Conservation (phyloP, 2,329 filamentous ascomycete genomes). For the Penicillium verrucosum region DNA sequence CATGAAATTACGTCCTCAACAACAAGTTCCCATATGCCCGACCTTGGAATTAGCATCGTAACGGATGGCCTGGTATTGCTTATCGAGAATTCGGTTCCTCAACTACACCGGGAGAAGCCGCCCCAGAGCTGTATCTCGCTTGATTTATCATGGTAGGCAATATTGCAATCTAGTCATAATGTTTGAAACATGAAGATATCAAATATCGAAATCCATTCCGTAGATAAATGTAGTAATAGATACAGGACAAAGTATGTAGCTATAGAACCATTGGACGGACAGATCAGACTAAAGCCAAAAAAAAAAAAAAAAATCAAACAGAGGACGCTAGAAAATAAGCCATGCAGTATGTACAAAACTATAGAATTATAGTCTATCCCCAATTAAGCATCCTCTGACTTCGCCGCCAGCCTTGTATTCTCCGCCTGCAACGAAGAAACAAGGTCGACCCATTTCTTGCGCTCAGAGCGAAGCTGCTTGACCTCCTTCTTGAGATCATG, state of each 20-base stretch:
- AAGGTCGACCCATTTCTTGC: conserved; percentile 49
- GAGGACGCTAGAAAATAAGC: background rate
- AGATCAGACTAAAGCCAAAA: background rate
- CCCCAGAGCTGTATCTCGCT: background rate
- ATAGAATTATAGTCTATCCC: background rate
- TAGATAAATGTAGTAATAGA: background rate
- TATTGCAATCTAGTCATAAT: background rate
- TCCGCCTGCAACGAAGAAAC: conserved; percentile 56
- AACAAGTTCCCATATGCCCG: background rate
- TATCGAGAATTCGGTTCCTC: background rate
- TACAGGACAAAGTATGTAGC: background rate
- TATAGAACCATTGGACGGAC: background rate
- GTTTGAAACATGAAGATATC: background rate
- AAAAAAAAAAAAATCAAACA: background rate
- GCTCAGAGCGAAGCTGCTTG: conserved; percentile 49
- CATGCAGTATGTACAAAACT: background rate
- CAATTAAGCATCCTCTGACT: conserved; percentile 26
- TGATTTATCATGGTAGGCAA: background rate
- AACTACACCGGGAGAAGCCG: background rate
- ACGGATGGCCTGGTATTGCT: background rate
- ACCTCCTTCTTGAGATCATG: conserved; percentile 50
- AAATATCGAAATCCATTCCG: background rate
- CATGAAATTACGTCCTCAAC: background rate
- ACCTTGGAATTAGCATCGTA: background rate
- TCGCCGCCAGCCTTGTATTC: conserved; percentile 49